Conservation (phyloP, 2,329 filamentous ascomycete genomes). For the Aspergillus sp. region DNA sequence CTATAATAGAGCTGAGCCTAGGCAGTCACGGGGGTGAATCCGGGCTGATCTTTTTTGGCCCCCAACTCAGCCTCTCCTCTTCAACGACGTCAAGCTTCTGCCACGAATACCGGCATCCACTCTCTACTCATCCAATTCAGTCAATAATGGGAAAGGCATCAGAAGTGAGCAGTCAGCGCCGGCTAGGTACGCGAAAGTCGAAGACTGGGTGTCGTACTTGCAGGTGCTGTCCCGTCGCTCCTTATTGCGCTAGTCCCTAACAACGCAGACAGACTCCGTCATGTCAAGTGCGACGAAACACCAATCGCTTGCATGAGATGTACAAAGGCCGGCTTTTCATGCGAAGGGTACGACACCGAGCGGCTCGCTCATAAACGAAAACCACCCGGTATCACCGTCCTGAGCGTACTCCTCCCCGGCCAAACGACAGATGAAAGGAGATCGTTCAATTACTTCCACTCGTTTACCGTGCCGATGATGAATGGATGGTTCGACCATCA, state of each 20-base stretch:
- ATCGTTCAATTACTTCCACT: neutral
- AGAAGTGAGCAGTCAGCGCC: neutral
- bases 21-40: too few species aligned
- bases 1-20: too few species aligned
- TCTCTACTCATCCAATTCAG: neutral
- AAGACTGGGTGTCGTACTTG: neutral
- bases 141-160: neutral
- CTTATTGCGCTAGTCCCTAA: neutral
- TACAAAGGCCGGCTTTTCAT: neutral
- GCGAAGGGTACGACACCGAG: neutral
- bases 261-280: neutral
- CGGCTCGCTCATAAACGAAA: neutral
- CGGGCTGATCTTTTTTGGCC: neutral
- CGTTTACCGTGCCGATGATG: neutral
- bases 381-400: neutral
- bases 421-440: neutral
- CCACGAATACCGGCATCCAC: neutral
- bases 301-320: neutral
- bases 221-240: neutral
- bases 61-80: neutral
- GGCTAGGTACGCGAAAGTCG: neutral
- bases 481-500: slow-evolving; percentile 1
- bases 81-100: too few species aligned
- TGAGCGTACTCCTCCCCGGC: neutral
- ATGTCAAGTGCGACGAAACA: neutral